Percentiles rank a stretch among this genome's conserved stretches.
These are phyloP conservation scores for Nothophytophthora sp. DNA, from an alignment of 352 stramenopile species.

Conservation along the genomic window DNA sequence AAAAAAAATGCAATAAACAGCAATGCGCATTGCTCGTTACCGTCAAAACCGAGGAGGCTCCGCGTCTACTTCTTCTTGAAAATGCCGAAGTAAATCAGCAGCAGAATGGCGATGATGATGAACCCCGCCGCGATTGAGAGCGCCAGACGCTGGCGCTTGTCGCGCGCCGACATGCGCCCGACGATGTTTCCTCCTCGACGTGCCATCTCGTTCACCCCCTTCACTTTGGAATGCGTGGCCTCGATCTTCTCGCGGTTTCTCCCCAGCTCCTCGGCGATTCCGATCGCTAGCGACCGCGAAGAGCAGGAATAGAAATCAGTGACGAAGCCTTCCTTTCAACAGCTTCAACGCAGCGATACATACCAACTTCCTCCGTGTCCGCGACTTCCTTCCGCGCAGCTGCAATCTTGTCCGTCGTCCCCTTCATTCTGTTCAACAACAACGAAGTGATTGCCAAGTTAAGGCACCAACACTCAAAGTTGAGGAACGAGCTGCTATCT, in stretches of 20 bases:
- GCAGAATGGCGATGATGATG: constrained; percentile 80
- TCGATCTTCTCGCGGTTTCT: constrained; percentile 89
- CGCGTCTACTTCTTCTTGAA: constrained; percentile 75
- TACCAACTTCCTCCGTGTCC: constrained; percentile 88
- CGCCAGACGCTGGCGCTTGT: constrained; percentile 80
- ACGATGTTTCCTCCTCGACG: constrained; percentile 82
- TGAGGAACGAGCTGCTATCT: no score
- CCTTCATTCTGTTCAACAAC: constrained; percentile 65
- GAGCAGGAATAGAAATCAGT: not conserved
- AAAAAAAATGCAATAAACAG: constrained; percentile 18
- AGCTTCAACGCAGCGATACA: constrained; percentile 6
- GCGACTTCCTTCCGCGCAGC: constrained; percentile 77
- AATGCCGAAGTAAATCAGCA: constrained; percentile 90
- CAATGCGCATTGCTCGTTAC: constrained; percentile 22
- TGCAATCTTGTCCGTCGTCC: constrained; percentile 81
- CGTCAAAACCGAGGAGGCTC: not conserved
- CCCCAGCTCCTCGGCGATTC: constrained; percentile 80
- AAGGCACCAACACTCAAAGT: no score
- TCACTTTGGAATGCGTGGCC: constrained; percentile 81
- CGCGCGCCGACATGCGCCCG: constrained; percentile 79
- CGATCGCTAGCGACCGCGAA: constrained; percentile 41
- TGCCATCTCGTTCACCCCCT: constrained; percentile 86
- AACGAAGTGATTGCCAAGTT: no score
- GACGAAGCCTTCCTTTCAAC: not conserved
- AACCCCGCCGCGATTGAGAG: constrained; percentile 74